Evolutionary conservation across 2,329 filamentous ascomycete genomes (phyloP), one percentile per base, ranked within the genome.

Genomic region (Fusarium drepaniforme): DNA sequence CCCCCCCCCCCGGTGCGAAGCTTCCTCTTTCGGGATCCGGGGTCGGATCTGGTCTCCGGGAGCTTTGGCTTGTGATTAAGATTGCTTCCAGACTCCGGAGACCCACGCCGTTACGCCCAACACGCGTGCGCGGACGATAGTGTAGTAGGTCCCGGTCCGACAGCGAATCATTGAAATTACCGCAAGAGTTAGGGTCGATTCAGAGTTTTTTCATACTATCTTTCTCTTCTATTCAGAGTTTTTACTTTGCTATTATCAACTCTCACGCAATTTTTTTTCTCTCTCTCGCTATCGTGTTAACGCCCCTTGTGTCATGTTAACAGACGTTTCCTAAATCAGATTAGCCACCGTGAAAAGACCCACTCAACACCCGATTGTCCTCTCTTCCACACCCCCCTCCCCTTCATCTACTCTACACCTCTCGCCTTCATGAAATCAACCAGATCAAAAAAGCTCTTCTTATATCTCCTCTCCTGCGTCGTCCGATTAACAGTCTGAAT

Each of bases 371-470:
- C 46, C 46, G 9, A 16, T n/a, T 51, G 25, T 25, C 46, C 46
- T n/a, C 46, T 18, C 13, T 8, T 51, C 16, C 5, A 53, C 16
- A 53, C 49, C 16, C 18, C 9, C 18, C 11, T 33, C 18, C 28
- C 28, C 1, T 30, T 30, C n/a, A 8, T 18, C 11, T 51, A 81
- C 60, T 80, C 73, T 0, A 77, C 78, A 1, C 79, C 79, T 1
- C 80, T 76, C 0, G 80, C 76, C 66, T 78, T 79, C 74, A 89
- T 79, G 68, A 90, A 90, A 74, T 90, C 87, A 18, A 90, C 87
- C 74, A 88, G 78, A 64, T 90, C 88, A 75, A 90, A 90, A 74
- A 90, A 89, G 60, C 88, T 90, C 82, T 88, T 89, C 82, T 90
- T 91, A 64, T 86, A 90, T 44, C 82, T 78, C 28, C 88, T 79